Base-by-base conservation (phyloP, 78 protist genomes). In the Dictyostelium intermedium region DNA sequence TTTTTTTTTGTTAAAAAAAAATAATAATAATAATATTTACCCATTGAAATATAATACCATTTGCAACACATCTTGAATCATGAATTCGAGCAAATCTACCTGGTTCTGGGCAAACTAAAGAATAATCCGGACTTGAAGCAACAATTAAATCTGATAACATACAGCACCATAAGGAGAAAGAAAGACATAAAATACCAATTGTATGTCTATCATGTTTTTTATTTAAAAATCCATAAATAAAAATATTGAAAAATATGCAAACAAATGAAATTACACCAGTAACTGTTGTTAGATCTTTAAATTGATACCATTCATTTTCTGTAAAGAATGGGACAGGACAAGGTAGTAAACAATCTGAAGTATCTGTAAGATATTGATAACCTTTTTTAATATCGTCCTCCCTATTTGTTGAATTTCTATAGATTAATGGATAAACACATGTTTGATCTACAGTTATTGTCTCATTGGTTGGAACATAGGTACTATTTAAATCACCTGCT, bases 131-230 rank as follows among this genome's bases (percentile, higher is more conserved):
- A 32, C 43, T 32, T 9, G 72, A 72, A 18, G 82, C 84, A 25
- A 81, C 43, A 0, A 89, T n/a, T 20, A 89, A 1, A 34, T 89
- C 94, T 2, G 87, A 39, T 3, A 89, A 13, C 37, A 39, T 89
- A 72, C 77, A 79, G 11, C 82, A 32, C 50, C 82, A 80, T 27
- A 80, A 34, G 3, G 94, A 89, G 23, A 80, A 69, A 6, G 87
- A 80, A 13, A 89, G 37, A 50, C 82, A 89, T 32, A 78, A 14
- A 25, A 89, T 80, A 27, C 85, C 87, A 45, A 80, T 43, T 14
- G 94, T 43, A 81, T 89, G 87, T 45, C 94, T 25, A 89, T 89
- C 94, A 47, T 32, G 73, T 14, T 89, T 89, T 69, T 18, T 89
- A 50, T 89, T 89, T 20, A 89, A 34, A 11, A 78, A 53, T 13